Base-by-base conservation (phyloP, 352 stramenopile genomes). In the Phytophthora lateralis region DNA sequence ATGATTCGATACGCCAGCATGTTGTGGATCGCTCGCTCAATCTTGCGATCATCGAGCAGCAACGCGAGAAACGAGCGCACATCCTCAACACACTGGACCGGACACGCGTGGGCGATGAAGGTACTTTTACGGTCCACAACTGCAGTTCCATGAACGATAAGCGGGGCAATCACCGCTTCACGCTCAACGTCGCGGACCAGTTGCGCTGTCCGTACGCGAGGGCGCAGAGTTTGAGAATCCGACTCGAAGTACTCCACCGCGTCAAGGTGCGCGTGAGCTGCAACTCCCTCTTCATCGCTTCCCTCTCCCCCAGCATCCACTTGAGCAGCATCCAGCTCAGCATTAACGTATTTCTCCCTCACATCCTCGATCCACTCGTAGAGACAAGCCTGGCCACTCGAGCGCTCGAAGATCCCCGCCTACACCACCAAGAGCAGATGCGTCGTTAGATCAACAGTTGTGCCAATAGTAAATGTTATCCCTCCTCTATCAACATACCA, bases 351-450 rank as follows among this genome's bases (percentile, higher is more conserved):
- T 43, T 76, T 82, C 43, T 95, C 87, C 12, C 84, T 83, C 20
- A 92, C 83, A 62, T 81, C 77, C 63, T 92, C 87, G 37, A 93
- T 88, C 87, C 87, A 95, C 62, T 95, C 84, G 56, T 95, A 95
- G 0, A 95, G 73, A 69, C 87, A 95, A 35, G 91, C 84, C 60
- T 93, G 84, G 9, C 82, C 81, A n/a, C 66, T 83, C 18, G 82
- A 88, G 14, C 83, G 79, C 50, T 89, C 63, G 51, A 88, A 92
- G 21, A 92, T 89, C 26, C 57, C 55, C n/a, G 73, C 38, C 85
- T 85, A 15, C 34, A 20, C 15, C 38, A 47, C 2, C 30, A 24
- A 9, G 0, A 42, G 29, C 14, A 41, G 1, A 34, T 20, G 45
- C 6, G 30, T 4, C 6, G 10, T 38, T 15, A 18, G 34, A 39